Base-by-base conservation (phyloP, 805 yeast genomes). In the Lipomyces sp. region DNA sequence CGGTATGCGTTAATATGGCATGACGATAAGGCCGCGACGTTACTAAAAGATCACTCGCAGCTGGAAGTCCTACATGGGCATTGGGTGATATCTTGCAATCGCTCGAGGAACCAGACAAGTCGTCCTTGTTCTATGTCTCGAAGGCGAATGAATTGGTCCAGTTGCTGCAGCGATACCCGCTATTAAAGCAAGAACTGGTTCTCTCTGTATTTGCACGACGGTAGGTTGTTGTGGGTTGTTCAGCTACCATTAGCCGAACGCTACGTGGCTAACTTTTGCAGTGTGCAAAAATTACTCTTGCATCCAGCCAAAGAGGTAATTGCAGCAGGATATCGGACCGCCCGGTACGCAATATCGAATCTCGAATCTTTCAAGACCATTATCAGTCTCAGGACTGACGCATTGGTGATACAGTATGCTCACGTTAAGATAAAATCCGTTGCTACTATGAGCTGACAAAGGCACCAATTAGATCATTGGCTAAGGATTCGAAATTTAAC, bases 301-400 rank as follows among this genome's bases (percentile, higher is more conserved):
- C 86, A 85, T 71, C 80, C 80, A 5, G 82, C 84, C 57, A 81
- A 87, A 35, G 87, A 86, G 64, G 88, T 90, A 0, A 82, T 88
- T 6, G 89, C 93, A 0, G 83, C 92, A 1, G 97, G 93, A 0
- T 92, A 87, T 75, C 80, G 96, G 59, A 82, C 92, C 0, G 82
- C 92, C 30, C 80, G 97, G 18, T 84, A 89, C 69, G 80, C 90
- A 18, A 79, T 89, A 24, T 82, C 83, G 42, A 85, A 85, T 66
- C 74, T 80, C 13, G 84, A 83, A 5, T 85, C 92, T 1, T 74
- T 91, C 4, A 76, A 79, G n/a, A 76, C 82, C 2, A 78, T 92
- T 69, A 78, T 85, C 7, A 80, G 82, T 13, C 77, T 86, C 42
- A 84, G 87, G 64, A 74, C 90, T 3, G 90, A 91, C 64, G 81